Base-by-base conservation (phyloP, 768 basidiomycete species). In the Infundibulicybe gibba region DNA sequence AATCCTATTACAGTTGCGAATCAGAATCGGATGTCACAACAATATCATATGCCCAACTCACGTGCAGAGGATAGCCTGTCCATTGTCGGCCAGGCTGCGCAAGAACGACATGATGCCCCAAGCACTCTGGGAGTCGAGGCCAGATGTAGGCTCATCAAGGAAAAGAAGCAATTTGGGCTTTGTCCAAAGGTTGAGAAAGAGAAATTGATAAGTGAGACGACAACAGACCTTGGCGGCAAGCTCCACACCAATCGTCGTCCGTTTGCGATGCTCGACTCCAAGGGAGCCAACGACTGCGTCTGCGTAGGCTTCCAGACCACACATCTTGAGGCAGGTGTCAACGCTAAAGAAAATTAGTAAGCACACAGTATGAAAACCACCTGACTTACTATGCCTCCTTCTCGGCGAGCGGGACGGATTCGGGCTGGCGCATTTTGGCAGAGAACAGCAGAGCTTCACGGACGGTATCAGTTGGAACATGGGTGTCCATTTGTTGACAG, bases 1-100 rank as follows among this genome's bases (percentile, higher is more conserved):
- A 34, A 79, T 76, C 13, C 76, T 76, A 46, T 3, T 45, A 3
- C 19, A 34, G 10, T 12, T 14, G 40, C 35, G 10, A n/a, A 2
- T 30, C 46, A 41, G 30, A 45, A 41, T 20, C 19, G 3, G 11
- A 30, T 9, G 2, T 20, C 19, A n/a, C 3, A 3, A n/a, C 42
- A 6, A 21, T 35, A 17, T 15, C 8, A 11, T 20, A 42, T 19
- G 37, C 39, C 4, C 30, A 66, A 25, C 82, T 45, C 55, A 84
- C 73, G 89, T 94, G 82, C 91, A 94, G 12, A 94, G 69, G 49
- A 94, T 93, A 33, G 89, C 86, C 56, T 92, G 91, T 1, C 92
- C 92, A 48, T 78, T 80, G 50, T 87, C 77, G 5, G 90, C 89
- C 25, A 94, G 79, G 43, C 80, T 76, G 11, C 84, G 75, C 33